These are phyloP conservation scores for Fusarium proliferatum DNA, from an alignment of 2,329 filamentous ascomycete genomes.

Conservation along the genomic window DNA sequence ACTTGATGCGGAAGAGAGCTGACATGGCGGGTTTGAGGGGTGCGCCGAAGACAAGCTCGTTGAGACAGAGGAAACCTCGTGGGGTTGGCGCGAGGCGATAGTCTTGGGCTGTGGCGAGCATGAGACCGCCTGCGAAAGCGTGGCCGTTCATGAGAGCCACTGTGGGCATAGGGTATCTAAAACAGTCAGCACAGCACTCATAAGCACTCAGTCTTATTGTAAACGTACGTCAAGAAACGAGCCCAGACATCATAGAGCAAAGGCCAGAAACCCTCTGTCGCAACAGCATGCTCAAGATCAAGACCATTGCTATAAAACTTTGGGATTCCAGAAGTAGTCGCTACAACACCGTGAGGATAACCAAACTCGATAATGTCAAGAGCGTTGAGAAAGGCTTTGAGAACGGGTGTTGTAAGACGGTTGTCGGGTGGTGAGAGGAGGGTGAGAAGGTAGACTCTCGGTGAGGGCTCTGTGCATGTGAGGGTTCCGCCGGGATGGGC, in stretches of 20 bases:
- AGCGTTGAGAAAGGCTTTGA: conserved; percentile 73
- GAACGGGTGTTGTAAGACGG: conserved; percentile 76
- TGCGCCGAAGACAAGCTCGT: conserved; percentile 83
- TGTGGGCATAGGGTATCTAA: conserved; percentile 80
- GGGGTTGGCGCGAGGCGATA: conserved; percentile 80
- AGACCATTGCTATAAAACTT: conserved; percentile 90
- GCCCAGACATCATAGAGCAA: conserved; percentile 73
- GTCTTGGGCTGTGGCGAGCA: conserved; percentile 85
- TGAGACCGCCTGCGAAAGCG: conserved; percentile 83
- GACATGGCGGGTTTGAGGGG: conserved; percentile 81
- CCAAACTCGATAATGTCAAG: conserved; percentile 79
- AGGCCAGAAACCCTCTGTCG: conserved; percentile 70
- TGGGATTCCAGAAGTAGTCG: conserved; percentile 78
- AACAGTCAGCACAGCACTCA: not conserved
- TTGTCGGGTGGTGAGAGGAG: conserved; percentile 80
- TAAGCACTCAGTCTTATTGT: no score
- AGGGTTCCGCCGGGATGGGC: conserved; percentile 67
- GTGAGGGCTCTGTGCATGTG: conserved; percentile 69
- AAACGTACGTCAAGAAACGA: conserved; percentile 59
- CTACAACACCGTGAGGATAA: conserved; percentile 76
- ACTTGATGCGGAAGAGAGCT: conserved; percentile 78
- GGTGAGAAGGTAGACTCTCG: conserved; percentile 76
- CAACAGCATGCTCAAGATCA: conserved; percentile 75
- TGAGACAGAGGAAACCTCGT: conserved; percentile 80
- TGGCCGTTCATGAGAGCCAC: conserved; percentile 84